Evolutionary conservation across 1,284 basidiomycete species (phyloP).

Genomic region (Puccinia hordei): DNA sequence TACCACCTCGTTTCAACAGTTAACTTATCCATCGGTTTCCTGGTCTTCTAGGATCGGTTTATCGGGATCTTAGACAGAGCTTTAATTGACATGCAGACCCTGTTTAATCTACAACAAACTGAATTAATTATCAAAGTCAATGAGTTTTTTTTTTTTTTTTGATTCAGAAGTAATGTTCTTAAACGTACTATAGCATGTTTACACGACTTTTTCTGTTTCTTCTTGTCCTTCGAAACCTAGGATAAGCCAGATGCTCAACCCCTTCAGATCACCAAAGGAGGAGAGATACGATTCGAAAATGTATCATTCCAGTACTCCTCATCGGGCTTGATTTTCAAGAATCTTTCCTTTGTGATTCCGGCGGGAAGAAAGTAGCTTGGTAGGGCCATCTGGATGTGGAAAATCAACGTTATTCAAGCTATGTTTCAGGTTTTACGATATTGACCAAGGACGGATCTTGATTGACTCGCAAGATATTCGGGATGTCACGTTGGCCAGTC

Average conservation of each 20-base stretch:
- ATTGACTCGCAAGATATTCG: slow-evolving; percentile 51
- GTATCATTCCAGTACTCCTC: slow-evolving; percentile 44
- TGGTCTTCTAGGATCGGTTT: slow-evolving; percentile 37
- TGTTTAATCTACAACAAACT: slow-evolving; percentile 48
- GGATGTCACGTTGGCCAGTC: slow-evolving; percentile 36
- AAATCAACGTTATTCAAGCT: slow-evolving; percentile 50
- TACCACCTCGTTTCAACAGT: slow-evolving; percentile 12
- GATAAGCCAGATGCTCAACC: slow-evolving; percentile 43
- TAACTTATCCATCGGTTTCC: background rate
- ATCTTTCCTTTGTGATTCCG: slow-evolving; percentile 49
- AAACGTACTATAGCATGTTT: background rate
- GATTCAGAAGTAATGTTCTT: background rate
- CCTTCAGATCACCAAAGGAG: slow-evolving; percentile 36
- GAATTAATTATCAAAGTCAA: slow-evolving; percentile 40
- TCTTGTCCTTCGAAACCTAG: slow-evolving; percentile 6
- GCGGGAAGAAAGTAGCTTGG: slow-evolving; percentile 50
- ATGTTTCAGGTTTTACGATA: slow-evolving; percentile 51
- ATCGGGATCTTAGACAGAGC: slow-evolving; percentile 51
- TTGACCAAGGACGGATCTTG: slow-evolving; percentile 41
- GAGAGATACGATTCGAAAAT: slow-evolving; percentile 50
- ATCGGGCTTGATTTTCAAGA: slow-evolving; percentile 33
- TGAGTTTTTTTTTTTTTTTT: no score
- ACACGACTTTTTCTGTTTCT: background rate
- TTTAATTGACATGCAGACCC: slow-evolving; percentile 50
- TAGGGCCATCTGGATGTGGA: slow-evolving; percentile 51